Conservation (phyloP, 495 filamentous ascomycete genomes). For the Cladorrhinum samala region DNA sequence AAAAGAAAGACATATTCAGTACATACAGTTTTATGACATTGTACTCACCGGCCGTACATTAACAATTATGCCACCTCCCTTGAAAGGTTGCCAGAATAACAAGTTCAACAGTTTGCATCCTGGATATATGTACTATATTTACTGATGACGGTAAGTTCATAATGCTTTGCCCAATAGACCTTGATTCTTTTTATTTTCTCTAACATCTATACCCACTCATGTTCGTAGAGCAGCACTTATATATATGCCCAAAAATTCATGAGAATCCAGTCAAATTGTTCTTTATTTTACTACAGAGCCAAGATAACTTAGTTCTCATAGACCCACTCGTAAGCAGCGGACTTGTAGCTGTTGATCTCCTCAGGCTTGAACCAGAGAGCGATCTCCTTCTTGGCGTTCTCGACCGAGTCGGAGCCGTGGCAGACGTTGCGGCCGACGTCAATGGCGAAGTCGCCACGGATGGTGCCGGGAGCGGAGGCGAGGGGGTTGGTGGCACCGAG, state of each 20-base stretch:
- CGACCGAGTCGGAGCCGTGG: constrained; percentile 97
- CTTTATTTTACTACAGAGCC: not conserved
- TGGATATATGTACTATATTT: too few species aligned
- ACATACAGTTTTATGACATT: too few species aligned
- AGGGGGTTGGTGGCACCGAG: constrained; percentile 98
- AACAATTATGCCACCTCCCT: too few species aligned
- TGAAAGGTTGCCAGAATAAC: too few species aligned
- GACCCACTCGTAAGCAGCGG: constrained; percentile 78
- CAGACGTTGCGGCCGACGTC: constrained; percentile 98
- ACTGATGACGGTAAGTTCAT: too few species aligned
- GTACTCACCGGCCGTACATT: too few species aligned
- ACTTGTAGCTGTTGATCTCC: constrained; percentile 76
- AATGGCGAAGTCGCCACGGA: constrained; percentile 68
- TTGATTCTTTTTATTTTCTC: too few species aligned
- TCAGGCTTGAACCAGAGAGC: constrained; percentile 88
- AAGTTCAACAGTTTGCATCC: too few species aligned
- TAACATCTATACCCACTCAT: too few species aligned
- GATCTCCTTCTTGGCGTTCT: constrained; percentile 99
- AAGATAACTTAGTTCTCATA: constrained; percentile 64
- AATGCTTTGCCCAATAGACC: too few species aligned
- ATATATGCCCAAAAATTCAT: not conserved
- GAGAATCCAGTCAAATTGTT: not conserved
- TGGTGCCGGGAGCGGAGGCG: constrained; percentile 88
- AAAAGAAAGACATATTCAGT: too few species aligned
- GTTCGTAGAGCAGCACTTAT: too few species aligned